Percentiles rank a stretch among this genome's conserved stretches.
phyloP scores from a whole-genome alignment of 345 rosid genomes.

The Angophora floribunda region DNA sequence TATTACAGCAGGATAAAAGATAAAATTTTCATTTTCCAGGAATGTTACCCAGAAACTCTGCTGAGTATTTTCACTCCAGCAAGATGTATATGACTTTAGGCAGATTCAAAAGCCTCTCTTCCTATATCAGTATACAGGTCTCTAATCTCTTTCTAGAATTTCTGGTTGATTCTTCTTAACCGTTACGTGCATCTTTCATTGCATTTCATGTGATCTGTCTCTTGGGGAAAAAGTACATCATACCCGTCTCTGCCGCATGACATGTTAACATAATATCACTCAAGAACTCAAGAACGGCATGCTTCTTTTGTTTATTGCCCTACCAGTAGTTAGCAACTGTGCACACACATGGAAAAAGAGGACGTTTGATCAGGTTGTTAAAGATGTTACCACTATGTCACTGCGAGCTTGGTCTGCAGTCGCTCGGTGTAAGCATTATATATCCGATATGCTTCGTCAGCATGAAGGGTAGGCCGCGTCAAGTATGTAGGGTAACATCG shows the following conservation, averaged over 20 bases:
- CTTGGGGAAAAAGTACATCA: neutral
- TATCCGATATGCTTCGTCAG: neutral
- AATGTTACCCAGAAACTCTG: neutral
- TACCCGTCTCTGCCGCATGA: accelerated
- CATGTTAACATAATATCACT: neutral
- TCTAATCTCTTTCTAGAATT: neutral
- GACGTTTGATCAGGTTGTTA: neutral
- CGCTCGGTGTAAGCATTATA: neutral
- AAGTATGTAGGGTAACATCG: neutral
- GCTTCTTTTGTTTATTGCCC: neutral
- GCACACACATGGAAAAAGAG: neutral
- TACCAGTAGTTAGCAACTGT: neutral
- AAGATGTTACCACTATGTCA: neutral
- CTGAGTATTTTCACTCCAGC: neutral
- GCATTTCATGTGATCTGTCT: neutral
- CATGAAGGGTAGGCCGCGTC: neutral
- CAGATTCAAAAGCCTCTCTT: neutral
- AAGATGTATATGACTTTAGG: neutral
- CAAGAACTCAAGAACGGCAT: too few relatives aligned
- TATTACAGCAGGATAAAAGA: neutral
- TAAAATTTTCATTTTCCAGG: neutral
- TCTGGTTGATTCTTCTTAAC: neutral
- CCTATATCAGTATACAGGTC: neutral
- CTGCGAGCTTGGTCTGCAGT: neutral
- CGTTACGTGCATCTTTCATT: too few relatives aligned